These are phyloP conservation scores for Hylodesmum podocarpum DNA, from an alignment of 306 rosid species.

Conservation along the genomic window DNA sequence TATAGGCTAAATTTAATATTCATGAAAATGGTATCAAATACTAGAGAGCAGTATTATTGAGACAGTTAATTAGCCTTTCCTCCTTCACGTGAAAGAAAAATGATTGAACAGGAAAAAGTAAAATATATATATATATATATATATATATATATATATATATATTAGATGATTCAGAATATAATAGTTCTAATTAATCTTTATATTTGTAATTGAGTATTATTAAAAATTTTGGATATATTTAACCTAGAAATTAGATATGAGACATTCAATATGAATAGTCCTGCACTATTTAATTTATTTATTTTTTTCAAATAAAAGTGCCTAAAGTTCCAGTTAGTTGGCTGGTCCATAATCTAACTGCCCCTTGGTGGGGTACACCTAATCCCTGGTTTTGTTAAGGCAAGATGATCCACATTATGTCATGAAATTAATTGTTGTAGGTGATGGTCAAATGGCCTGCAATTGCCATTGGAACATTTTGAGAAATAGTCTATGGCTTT, in stretches of 20 bases:
- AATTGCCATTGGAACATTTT: background rate
- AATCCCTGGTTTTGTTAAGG: background rate
- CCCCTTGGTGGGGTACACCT: constrained; percentile 25
- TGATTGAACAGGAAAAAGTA: background rate
- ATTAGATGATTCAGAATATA: too few relatives aligned
- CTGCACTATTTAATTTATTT: background rate
- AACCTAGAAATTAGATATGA: background rate
- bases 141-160: too few relatives aligned
- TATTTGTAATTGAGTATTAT: too few relatives aligned
- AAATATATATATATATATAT: too few relatives aligned
- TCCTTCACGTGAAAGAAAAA: background rate
- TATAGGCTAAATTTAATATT: background rate
- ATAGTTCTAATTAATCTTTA: too few relatives aligned
- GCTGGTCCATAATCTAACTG: constrained; percentile 11
- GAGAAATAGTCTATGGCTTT: background rate
- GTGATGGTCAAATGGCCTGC: constrained; percentile 30
- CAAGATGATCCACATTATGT: constrained; percentile 10
- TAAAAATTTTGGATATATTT: background rate
- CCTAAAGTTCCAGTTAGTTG: constrained; percentile 19
- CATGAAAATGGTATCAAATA: background rate
- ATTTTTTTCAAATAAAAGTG: background rate
- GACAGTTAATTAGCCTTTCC: background rate
- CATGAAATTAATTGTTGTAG: constrained; percentile 28
- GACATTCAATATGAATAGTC: too few relatives aligned
- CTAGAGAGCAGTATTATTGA: background rate